phyloP scores from a whole-genome alignment of 2,329 filamentous ascomycete genomes.

The Diaporthe ilicicola region DNA sequence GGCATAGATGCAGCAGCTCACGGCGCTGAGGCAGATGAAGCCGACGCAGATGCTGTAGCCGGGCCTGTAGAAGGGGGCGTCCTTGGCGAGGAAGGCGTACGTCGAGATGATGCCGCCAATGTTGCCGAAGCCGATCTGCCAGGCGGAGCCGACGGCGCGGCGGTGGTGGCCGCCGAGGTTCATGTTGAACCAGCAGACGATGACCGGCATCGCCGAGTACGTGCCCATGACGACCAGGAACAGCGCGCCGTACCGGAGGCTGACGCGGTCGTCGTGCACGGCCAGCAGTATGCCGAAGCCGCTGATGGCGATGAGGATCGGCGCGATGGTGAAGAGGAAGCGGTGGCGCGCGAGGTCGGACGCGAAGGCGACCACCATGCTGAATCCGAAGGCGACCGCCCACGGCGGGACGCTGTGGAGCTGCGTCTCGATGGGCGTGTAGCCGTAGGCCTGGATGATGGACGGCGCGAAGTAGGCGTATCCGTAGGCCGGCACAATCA shows the following conservation, averaged over 20 bases:
- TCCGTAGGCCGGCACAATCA: slow-evolving; percentile 71
- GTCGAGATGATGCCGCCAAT: slow-evolving; percentile 82
- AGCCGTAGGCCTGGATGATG: slow-evolving; percentile 75
- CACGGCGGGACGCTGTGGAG: slow-evolving; percentile 66
- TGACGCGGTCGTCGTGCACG: slow-evolving; percentile 71
- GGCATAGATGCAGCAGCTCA: slow-evolving; percentile 69
- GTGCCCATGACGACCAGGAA: slow-evolving; percentile 83
- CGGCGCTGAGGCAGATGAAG: slow-evolving; percentile 74
- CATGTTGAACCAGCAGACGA: slow-evolving; percentile 86
- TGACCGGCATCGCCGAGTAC: slow-evolving; percentile 90
- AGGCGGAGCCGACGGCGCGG: slow-evolving; percentile 75
- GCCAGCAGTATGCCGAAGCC: slow-evolving; percentile 80
- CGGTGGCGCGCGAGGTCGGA: slow-evolving; percentile 80
- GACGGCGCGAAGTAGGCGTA: slow-evolving; percentile 81
- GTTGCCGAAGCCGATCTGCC: slow-evolving; percentile 83
- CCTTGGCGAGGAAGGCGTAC: slow-evolving; percentile 71
- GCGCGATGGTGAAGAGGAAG: slow-evolving; percentile 74
- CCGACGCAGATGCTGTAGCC: slow-evolving; percentile 82
- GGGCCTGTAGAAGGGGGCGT: slow-evolving; percentile 73
- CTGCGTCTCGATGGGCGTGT: slow-evolving; percentile 65
- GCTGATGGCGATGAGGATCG: slow-evolving; percentile 73
- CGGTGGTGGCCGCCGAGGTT: slow-evolving; percentile 79
- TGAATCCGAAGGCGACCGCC: slow-evolving; percentile 78
- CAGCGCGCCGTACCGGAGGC: slow-evolving; percentile 79
- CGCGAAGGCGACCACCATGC: slow-evolving; percentile 75